A percentile compares a stretch with the other conserved stretches of the same genome.
Conservation (phyloP, 23 red algal genomes). For the Gracilariopsis chorda region DNA sequence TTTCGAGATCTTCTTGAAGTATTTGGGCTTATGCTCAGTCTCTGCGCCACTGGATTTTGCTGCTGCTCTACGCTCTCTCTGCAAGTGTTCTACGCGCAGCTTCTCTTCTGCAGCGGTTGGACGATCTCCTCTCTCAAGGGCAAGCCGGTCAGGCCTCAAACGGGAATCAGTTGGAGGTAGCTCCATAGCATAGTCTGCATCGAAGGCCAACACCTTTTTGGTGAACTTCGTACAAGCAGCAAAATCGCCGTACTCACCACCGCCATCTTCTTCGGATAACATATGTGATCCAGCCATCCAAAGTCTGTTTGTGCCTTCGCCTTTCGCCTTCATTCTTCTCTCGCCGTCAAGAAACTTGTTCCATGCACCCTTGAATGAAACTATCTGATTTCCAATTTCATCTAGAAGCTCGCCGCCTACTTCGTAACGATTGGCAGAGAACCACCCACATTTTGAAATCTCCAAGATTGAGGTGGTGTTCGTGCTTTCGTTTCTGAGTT, state of each 20-base stretch:
- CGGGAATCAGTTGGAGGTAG: constrained; percentile 86
- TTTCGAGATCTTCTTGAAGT: constrained; percentile 39
- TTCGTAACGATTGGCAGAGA: constrained; percentile 63
- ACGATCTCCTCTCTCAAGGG: constrained; percentile 71
- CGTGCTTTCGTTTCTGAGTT: constrained; percentile 53
- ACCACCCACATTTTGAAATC: constrained; percentile 83
- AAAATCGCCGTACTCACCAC: constrained; percentile 26
- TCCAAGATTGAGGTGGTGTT: constrained; percentile 35
- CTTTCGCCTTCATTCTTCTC: constrained; percentile 52
- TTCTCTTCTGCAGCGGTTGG: constrained; percentile 68
- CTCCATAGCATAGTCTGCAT: constrained; percentile 40
- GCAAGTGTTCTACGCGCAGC: constrained; percentile 79
- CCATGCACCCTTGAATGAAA: constrained; percentile 71
- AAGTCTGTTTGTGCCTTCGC: constrained; percentile 70
- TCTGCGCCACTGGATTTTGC: background rate
- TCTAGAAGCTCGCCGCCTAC: constrained; percentile 55
- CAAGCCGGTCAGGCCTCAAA: constrained; percentile 72
- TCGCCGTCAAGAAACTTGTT: constrained; percentile 73
- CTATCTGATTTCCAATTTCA: constrained; percentile 9
- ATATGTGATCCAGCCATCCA: constrained; percentile 61
- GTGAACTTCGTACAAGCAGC: constrained; percentile 50
- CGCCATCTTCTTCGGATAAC: constrained; percentile 57
- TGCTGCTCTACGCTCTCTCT: constrained; percentile 51
- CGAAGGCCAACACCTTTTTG: constrained; percentile 23
- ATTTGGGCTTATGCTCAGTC: background rate